Evolutionary conservation across 371 early-diverging fungal genomes (phyloP), one percentile per base, ranked within the genome.

Genomic region (Mucor mucedo): DNA sequence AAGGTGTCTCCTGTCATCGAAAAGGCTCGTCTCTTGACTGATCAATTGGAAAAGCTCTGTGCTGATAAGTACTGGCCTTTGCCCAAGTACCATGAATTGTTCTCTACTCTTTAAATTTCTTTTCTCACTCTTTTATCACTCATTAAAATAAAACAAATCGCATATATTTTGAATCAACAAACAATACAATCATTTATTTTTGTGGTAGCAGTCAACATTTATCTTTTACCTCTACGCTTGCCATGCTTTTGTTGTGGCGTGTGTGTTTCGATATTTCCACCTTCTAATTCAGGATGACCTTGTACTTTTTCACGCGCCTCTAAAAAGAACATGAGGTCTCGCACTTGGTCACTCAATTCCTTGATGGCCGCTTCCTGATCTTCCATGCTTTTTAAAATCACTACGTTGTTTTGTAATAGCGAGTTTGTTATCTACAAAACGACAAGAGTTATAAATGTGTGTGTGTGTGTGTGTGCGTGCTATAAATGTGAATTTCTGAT

Each of bases 1-100:
- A 68, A 79, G 55, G 71, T 98, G 13, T 64, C 87, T 14, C 89
- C 90, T 9, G 73, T 82, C 40, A 89, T 98, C 80, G 87, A 90
- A 60, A 69, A 71, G 10, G 86, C 89, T 58, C 91, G 98, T 67
- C 68, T 56, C 4, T 76, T 80, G 29, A 86, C 92, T 47, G 97
- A 98, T 69, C 69, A 67, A n/a, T 80, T 97, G 49, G 98, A 98
- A 82, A 69, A 76, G 39, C 60, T 86, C 39, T 87, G 93, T 27
- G 87, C 92, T 30, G 96, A 97, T 85, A 94, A 91, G 86, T 83
- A 79, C 75, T 98, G 96, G 93, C 95, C 96, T 47, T 85, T 93
- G 79, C 98, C 98, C 82, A 96, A 94, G 84, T 97, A 96, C 88
- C 87, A 91, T 47, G 97, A 98, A 78, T 83, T 98, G 38, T 84